Evolutionary conservation across 495 filamentous ascomycete genomes (phyloP).

Genomic region (Usnea hakonensis): DNA sequence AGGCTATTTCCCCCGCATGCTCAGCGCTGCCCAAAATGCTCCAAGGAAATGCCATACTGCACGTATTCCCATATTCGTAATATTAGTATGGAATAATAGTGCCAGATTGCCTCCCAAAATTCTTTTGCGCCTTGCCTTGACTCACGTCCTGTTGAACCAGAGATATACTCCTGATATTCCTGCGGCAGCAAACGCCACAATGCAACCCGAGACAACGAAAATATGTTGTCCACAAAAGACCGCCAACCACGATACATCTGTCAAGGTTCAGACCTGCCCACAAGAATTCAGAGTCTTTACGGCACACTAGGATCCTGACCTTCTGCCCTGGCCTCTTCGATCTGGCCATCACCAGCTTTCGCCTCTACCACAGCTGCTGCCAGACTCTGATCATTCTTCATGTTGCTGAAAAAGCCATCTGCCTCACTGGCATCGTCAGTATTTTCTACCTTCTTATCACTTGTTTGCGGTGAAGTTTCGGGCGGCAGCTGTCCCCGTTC

Average conservation of each 20-base stretch:
- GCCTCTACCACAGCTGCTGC: background rate
- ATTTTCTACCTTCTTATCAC: slow-evolving; percentile 12
- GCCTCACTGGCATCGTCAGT: slow-evolving; percentile 7
- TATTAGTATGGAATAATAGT: background rate
- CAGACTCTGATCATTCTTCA: background rate
- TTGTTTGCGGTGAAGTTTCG: slow-evolving; percentile 17
- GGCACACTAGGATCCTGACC: slow-evolving; percentile 7
- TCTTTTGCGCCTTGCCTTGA: slow-evolving; percentile 9
- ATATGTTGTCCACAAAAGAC: slow-evolving; percentile 5
- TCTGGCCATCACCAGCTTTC: background rate
- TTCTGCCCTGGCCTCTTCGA: background rate
- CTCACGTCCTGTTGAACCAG: background rate
- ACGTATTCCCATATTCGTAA: background rate
- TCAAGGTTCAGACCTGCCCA: slow-evolving; percentile 11
- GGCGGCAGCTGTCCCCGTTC: slow-evolving; percentile 14
- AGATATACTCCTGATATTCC: slow-evolving; percentile 10
- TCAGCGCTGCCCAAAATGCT: background rate
- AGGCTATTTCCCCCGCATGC: background rate
- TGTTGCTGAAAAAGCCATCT: slow-evolving; percentile 1
- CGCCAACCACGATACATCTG: slow-evolving; percentile 3
- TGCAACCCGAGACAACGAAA: slow-evolving; percentile 9
- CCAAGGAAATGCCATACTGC: background rate
- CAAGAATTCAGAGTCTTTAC: background rate
- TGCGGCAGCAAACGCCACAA: slow-evolving; percentile 11
- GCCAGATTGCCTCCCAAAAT: background rate